Evolutionary conservation across 352 stramenopile species (phyloP), one percentile per base, ranked within the genome.

Genomic region (Pythium dissimile): DNA sequence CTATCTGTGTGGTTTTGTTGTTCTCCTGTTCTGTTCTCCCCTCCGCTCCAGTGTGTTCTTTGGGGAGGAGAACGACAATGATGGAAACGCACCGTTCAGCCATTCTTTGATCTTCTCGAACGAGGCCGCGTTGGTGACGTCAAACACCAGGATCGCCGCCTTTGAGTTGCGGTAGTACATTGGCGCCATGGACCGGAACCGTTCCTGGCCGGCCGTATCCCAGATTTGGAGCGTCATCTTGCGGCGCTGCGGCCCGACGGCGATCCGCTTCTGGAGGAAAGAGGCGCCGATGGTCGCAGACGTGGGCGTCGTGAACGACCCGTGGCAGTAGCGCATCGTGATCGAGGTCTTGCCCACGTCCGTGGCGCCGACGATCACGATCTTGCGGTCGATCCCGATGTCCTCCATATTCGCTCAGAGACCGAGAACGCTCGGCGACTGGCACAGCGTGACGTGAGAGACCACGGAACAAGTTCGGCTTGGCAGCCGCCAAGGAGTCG

Each of bases 131-230:
- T 83, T 90, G 43, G 77, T 83, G 30, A 96, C 56, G 45, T 94
- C 84, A 54, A 94, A 92, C 1, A 96, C 86, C 37, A 96, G 64
- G 48, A 96, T 93, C 27, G 86, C 86, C 3, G 86, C 86, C 56
- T 91, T 91, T 27, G 86, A 85, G 56, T 96, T 92, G 38, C 86
- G 83, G 65, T 96, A 96, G 67, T 96, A 96, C 85, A 96, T 94
- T 11, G 86, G 85, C 41, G 84, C 84, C 86, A 95, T 95, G 38
- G 81, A 92, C 18, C 84, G 78, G 60, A 95, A 95, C 18, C 86
- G 73, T 59, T 89, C 79, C 59, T 89, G 79, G 8, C 79, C 79
- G 16, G 79, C 79, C 16, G 79, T 89, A 73, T 95, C 86, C 86
- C 86, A 95, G 23, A 95, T 93, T 71, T 95, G 86, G 45, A 95